Conservation (phyloP, 2,329 filamentous ascomycete genomes). For the Pseudopyricularia javanii region DNA sequence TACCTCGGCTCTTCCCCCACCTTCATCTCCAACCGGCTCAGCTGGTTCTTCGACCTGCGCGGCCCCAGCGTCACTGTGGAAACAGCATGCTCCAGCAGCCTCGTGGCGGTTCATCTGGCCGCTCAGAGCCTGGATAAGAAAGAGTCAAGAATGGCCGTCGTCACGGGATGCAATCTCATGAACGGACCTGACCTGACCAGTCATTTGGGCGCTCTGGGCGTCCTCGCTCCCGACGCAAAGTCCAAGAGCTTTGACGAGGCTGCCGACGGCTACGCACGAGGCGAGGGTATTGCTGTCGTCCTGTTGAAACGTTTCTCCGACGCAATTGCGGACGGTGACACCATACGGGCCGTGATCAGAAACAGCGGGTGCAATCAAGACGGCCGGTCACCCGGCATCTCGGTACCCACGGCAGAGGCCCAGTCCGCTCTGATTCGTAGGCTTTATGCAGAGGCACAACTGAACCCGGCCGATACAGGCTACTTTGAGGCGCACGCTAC, state of each 20-base stretch:
- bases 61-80: slow-evolving; percentile 23
- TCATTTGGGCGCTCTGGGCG: slow-evolving; percentile 4
- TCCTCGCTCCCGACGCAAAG: slow-evolving; percentile 9
- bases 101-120: slow-evolving; percentile 12
- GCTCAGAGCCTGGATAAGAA: neutral
- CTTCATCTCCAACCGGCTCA: slow-evolving; percentile 20
- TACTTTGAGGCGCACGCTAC: slow-evolving; percentile 26
- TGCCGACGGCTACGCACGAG: slow-evolving; percentile 32
- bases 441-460: slow-evolving; percentile 17
- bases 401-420: slow-evolving; percentile 20
- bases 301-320: slow-evolving; percentile 28
- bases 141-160: slow-evolving; percentile 7
- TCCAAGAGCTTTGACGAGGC: slow-evolving; percentile 21
- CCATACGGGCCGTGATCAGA: slow-evolving; percentile 19
- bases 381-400: slow-evolving; percentile 25
- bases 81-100: slow-evolving; percentile 23
- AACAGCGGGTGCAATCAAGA: slow-evolving; percentile 22
- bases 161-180: neutral
- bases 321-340: slow-evolving; percentile 27
- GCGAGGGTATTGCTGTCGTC: slow-evolving; percentile 27
- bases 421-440: slow-evolving; percentile 19
- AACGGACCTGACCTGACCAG: neutral
- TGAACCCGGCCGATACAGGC: slow-evolving; percentile 4
- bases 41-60: slow-evolving; percentile 20
- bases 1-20: slow-evolving; percentile 14